Evolutionary conservation across 306 rosid species (phyloP).

Genomic region (Inga oerstediana): DNA sequence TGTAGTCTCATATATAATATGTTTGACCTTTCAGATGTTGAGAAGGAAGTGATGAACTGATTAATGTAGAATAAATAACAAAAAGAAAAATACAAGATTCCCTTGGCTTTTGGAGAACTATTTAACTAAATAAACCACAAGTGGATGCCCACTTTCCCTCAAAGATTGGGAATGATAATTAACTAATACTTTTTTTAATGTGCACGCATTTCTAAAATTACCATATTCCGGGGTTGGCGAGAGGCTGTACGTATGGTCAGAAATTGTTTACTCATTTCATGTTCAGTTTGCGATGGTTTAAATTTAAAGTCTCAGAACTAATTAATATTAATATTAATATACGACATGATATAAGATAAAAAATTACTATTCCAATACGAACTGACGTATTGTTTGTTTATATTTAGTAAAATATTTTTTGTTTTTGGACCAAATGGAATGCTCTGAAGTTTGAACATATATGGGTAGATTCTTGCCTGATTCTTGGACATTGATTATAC

Average conservation of each 20-base stretch:
- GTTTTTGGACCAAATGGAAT: neutral
- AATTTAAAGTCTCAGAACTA: neutral
- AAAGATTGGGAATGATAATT: neutral
- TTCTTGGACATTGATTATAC: neutral
- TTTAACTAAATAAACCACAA: neutral
- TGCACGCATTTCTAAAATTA: neutral
- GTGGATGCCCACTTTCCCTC: neutral
- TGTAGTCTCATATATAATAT: no score
- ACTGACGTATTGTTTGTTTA: neutral
- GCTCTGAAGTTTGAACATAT: no score
- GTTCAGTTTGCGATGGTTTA: neutral
- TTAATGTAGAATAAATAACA: neutral
- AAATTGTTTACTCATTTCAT: neutral
- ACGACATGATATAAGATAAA: neutral
- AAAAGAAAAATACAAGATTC: neutral
- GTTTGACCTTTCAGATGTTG: neutral
- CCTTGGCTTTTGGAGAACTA: neutral
- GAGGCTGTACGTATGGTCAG: no score
- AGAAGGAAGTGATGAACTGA: neutral
- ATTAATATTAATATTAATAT: neutral
- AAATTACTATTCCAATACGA: neutral
- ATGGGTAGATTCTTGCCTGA: neutral
- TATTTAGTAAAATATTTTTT: no score
- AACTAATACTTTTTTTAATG: neutral
- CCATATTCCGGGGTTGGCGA: neutral